Percentiles rank a stretch among this genome's conserved stretches.
Evolutionary conservation across 2,329 filamentous ascomycete genomes (phyloP).

Genomic region (Aspergillus ustus): DNA sequence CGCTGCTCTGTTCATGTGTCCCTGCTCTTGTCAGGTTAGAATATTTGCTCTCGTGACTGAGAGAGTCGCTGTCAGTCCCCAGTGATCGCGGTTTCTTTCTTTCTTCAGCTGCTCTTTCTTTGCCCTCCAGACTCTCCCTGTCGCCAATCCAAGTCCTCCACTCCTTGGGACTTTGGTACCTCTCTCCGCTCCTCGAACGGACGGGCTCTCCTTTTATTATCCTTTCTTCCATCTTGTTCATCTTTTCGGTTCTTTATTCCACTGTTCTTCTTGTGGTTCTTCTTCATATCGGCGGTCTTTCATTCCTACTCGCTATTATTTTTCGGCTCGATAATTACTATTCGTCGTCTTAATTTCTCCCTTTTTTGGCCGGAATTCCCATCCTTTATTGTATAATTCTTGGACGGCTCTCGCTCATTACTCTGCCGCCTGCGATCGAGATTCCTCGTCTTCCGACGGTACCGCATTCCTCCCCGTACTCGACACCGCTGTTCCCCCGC

Average conservation of each 20-base stretch:
- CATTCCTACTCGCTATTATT: constrained; percentile 11
- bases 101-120: background rate
- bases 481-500: constrained; percentile 12
- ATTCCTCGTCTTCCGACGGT: constrained; percentile 10
- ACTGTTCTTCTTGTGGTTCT: background rate
- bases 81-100: background rate
- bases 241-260: constrained; percentile 5
- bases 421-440: constrained; percentile 17
- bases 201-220: background rate
- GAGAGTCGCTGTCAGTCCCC: background rate
- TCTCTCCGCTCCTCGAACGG: background rate
- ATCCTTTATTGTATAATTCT: constrained; percentile 5
- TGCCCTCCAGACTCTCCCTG: constrained; percentile 4
- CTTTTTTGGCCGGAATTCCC: background rate
- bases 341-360: constrained; percentile 2
- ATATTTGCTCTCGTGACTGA: background rate
- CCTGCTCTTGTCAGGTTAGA: background rate
- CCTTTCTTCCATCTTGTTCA: background rate
- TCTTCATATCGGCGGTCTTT: background rate
- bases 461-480: constrained; percentile 11
- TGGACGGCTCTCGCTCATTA: constrained; percentile 5
- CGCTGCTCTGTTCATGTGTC: background rate
- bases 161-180: constrained; percentile 30
- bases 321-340: background rate
- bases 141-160: constrained; percentile 29